Evolutionary conservation across 2,329 filamentous ascomycete genomes (phyloP), one percentile per base, ranked within the genome.

Genomic region (Periconia digitata): DNA sequence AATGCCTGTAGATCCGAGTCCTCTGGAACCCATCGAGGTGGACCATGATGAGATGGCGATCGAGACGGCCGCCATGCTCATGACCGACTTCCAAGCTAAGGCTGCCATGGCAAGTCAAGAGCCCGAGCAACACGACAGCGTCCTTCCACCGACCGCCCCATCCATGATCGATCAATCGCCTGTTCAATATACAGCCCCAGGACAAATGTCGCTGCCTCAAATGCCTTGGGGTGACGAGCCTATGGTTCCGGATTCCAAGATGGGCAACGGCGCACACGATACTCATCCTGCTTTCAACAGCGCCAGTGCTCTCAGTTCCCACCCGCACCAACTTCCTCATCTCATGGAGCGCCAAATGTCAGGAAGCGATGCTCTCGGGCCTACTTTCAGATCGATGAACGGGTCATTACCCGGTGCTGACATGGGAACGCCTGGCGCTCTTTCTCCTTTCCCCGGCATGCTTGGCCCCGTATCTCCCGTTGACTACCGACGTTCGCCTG

Each of bases 41-140:
- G 89, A 86, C 75, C 89, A 86, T 71, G 92, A 96, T 72, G 87
- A 86, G 71, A 87, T 92, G 75, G 94, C 96, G 72, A 88, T 96
- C 67, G 92, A 99, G 80, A 91, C 92, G 63, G 94, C 94, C 61
- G 94, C 94, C 61, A 96, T 97, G 90, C 84, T 99, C 72, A 95
- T 99, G 78, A 94, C 92, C 70, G 92, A 97, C 76, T 87, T 97
- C 70, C 92, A 96, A 76, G 91, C 96, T 79, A 96, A 96, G 79
- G 27, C 27, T 10, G 92, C 86, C 64, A 92, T 92, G 74, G 86
- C 83, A 50, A 79, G 85, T 85, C 63, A 90, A 84, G 76, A 79
- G 69, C 72, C 77, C 53, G 75, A 79, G 61, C 74, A 72, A 67
- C 75, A 80, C 24, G 81, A 83, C 66, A 85, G 88, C 71, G 79